Percentiles rank a stretch among this genome's conserved stretches.
Evolutionary conservation across 352 stramenopile genomes (phyloP).

Genomic region (Pythium oligandrum): DNA sequence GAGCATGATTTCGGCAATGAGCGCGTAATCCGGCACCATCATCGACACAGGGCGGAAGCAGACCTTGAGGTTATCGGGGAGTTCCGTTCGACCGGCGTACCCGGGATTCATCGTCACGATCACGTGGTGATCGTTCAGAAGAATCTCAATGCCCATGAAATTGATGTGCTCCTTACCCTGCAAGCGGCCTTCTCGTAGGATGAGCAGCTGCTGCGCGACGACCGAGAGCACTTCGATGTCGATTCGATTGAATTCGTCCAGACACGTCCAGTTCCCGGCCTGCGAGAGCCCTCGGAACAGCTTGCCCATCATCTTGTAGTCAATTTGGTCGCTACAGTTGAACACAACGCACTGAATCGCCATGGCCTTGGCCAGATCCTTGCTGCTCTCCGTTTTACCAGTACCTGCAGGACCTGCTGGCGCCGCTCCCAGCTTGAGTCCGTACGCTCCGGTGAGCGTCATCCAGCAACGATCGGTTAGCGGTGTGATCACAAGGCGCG

Average conservation of each 20-base stretch:
- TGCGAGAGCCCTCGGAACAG: conserved; percentile 92
- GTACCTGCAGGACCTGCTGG: conserved; percentile 93
- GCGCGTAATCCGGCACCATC: conserved; percentile 89
- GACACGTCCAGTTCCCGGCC: conserved; percentile 85
- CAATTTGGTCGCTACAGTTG: conserved; percentile 94
- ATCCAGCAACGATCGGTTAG: conserved; percentile 95
- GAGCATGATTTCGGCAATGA: conserved; percentile 94
- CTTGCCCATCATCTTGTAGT: conserved; percentile 97
- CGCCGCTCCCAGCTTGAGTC: conserved; percentile 90
- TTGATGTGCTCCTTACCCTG: conserved; percentile 89
- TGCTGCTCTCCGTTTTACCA: conserved; percentile 95
- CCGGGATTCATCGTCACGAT: conserved; percentile 95
- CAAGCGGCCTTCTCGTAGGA: conserved; percentile 70
- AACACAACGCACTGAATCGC: conserved; percentile 94
- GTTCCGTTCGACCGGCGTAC: conserved; percentile 89
- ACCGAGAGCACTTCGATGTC: conserved; percentile 94
- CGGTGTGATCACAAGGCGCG: conserved; percentile 79
- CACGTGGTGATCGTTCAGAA: conserved; percentile 95
- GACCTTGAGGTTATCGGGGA: conserved; percentile 92
- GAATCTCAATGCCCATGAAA: conserved; percentile 96
- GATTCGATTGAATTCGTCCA: conserved; percentile 96
- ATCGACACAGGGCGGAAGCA: conserved; percentile 91
- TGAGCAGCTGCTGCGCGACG: conserved; percentile 88
- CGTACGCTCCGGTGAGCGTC: conserved; percentile 92
- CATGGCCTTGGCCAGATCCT: conserved; percentile 93